Evolutionary conservation across 2,329 filamentous ascomycete genomes (phyloP).

Genomic region (Colletotrichum zoysiae): DNA sequence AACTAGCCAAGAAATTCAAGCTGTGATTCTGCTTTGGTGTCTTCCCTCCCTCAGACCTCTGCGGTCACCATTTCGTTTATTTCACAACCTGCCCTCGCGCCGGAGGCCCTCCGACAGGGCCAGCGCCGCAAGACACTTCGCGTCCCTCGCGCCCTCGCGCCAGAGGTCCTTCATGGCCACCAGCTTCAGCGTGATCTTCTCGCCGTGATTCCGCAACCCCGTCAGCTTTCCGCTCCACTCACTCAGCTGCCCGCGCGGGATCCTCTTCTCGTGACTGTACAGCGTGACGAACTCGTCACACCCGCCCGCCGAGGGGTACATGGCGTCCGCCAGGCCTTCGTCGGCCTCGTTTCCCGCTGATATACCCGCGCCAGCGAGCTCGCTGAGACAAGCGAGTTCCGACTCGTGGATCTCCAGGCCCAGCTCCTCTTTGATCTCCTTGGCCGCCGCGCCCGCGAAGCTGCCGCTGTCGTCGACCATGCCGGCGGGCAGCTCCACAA

Average conservation of each 20-base stretch:
- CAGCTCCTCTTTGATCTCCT: constrained; percentile 72
- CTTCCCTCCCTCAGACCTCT: rapidly evolving
- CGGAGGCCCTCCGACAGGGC: constrained; percentile 70
- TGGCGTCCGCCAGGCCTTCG: constrained; percentile 59
- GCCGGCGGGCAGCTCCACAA: constrained; percentile 69
- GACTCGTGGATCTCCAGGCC: constrained; percentile 63
- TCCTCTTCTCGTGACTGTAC: constrained; percentile 67
- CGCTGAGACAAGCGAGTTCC: constrained; percentile 64
- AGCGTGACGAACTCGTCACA: constrained; percentile 73
- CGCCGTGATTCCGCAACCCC: constrained; percentile 68
- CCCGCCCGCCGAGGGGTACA: constrained; percentile 70
- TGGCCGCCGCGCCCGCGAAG: constrained; percentile 69
- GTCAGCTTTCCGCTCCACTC: constrained; percentile 71
- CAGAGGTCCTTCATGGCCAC: constrained; percentile 69
- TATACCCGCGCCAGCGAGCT: constrained; percentile 55
- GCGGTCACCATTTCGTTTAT: too few species aligned
- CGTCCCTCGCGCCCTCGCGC: constrained; percentile 68
- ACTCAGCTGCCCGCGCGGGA: constrained; percentile 62
- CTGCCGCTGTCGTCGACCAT: constrained; percentile 67
- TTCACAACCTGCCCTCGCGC: constrained; percentile 58
- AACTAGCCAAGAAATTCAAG: constrained; percentile 72
- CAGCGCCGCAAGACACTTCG: constrained; percentile 70
- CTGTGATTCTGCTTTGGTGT: constrained; percentile 48
- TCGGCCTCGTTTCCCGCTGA: constrained; percentile 44
- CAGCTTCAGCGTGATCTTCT: constrained; percentile 72